phyloP scores from a whole-genome alignment of 768 basidiomycete species.

The Hirschioporus abietinus region DNA sequence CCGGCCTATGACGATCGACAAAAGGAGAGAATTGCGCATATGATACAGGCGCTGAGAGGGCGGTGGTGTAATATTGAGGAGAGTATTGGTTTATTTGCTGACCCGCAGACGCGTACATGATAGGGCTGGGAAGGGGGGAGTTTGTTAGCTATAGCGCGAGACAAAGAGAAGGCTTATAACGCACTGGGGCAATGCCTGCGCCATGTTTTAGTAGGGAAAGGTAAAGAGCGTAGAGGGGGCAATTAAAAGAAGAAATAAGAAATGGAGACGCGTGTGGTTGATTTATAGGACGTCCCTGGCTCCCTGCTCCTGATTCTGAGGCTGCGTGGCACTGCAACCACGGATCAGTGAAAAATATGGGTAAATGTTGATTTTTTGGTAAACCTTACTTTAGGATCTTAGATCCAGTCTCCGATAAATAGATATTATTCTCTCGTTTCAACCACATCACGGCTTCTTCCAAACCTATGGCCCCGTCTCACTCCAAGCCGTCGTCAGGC shows the following conservation, averaged over 20 bases:
- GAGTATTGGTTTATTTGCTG: slow-evolving; percentile 8
- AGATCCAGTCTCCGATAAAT: slow-evolving; percentile 1
- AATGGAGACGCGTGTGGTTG: neutral
- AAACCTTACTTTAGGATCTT: neutral
- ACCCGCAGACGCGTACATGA: slow-evolving; percentile 6
- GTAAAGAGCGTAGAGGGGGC: neutral
- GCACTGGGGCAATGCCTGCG: neutral
- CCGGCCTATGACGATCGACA: slow-evolving; percentile 39
- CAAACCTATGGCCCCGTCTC: neutral
- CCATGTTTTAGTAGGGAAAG: neutral
- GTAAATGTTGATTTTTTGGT: neutral
- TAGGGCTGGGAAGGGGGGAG: slow-evolving; percentile 3
- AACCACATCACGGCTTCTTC: neutral
- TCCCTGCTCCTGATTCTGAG: neutral
- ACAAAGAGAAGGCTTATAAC: neutral
- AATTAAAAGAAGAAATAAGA: neutral
- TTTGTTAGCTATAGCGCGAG: neutral
- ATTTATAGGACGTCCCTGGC: neutral
- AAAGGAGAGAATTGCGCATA: slow-evolving; percentile 41
- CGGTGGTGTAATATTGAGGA: slow-evolving; percentile 3
- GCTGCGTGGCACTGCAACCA: neutral
- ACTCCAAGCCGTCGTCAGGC: neutral
- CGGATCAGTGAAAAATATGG: neutral
- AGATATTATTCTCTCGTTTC: neutral
- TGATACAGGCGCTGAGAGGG: slow-evolving; percentile 17